Base-by-base conservation (phyloP, 2,329 filamentous ascomycete genomes). In the Parascedosporium putredinis region DNA sequence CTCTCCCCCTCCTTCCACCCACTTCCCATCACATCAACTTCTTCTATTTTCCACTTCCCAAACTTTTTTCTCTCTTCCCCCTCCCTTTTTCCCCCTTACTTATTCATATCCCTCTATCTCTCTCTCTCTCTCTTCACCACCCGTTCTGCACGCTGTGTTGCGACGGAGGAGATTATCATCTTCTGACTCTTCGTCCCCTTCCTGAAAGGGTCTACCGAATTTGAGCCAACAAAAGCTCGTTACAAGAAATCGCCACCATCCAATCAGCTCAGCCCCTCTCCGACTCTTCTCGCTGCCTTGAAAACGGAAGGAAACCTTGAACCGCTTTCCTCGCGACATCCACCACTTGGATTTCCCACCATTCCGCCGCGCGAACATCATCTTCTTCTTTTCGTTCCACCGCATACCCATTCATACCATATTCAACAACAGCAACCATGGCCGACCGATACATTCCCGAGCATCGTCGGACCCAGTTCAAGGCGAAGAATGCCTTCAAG, bases 401-500 rank as follows among this genome's bases (percentile, higher is more conserved):
- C 34, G 18, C 23, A 16, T 24, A 49, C 34, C 16, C 43, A 42
- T 12, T 31, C 43, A 18, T 16, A 45, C 57, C 47, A 57, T 52
- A 57, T 45, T 23, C 20, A 16, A 20, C 42, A 49, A 24, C 36
- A 31, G 23, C 36, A 66, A 83, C 62, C 73, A 98, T 98, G 93
- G 86, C 93, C 70, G 93, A 98, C 70, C 88, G 93, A 64, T 98
- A 96, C 76, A 98, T 98, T 65, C 93, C 93, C 69, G 93, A 98
- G 76, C 93, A 98, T 78, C 89, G 93, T 70, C 90, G 93, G 67
- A 96, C 88, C 58, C 90, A 95, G 75, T 98, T 95, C 84, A 98
- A 98, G 85, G 93, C 93, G 50, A 96, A 96, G 81, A 91, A 88
- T 72, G 88, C 88, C 64, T 97, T 98, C 79, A 96, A 96, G 82